A percentile compares a stretch with the other conserved stretches of the same genome.
Conservation (phyloP, 306 rosid genomes). For the Alnus rubra region DNA sequence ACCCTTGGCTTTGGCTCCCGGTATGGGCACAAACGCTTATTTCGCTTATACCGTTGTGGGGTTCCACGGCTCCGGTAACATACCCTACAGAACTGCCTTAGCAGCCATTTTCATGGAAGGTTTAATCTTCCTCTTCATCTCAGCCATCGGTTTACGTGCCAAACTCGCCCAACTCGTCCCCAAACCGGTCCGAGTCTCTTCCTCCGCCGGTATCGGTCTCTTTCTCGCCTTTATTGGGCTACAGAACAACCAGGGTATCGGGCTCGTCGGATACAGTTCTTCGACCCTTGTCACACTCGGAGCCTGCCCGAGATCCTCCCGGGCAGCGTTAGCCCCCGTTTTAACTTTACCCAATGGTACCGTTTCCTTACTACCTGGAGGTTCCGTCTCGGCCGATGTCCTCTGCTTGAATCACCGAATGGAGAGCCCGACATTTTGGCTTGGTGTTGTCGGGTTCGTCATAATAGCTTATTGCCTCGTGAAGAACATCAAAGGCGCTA, state of each 20-base stretch:
- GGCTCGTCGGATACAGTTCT: conserved; percentile 68
- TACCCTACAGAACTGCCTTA: conserved; percentile 74
- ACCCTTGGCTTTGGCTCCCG: conserved; percentile 88
- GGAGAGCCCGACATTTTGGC: conserved; percentile 94
- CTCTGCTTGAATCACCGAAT: conserved; percentile 57
- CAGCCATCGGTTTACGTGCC: conserved; percentile 76
- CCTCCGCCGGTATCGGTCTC: conserved; percentile 96
- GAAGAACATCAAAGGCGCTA: conserved; percentile 80
- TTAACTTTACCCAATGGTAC: conserved; percentile 59
- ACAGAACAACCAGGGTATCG: conserved; percentile 85
- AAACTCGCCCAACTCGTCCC: conserved; percentile 82
- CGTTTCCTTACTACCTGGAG: conserved; percentile 47
- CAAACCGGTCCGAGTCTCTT: conserved; percentile 82
- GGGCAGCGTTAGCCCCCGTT: conserved; percentile 70
- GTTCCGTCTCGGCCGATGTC: conserved; percentile 60
- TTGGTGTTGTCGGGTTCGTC: conserved; percentile 78
- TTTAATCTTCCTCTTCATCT: conserved; percentile 54
- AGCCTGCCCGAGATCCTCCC: conserved; percentile 67
- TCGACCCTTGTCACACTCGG: conserved; percentile 73
- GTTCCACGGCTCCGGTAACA: conserved; percentile 83
- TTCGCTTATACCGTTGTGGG: conserved; percentile 97
- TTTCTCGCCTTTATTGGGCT: conserved; percentile 89
- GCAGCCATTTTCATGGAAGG: conserved; percentile 93
- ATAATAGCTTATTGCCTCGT: conserved; percentile 75
- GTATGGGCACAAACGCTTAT: conserved; percentile 95